These are phyloP conservation scores for Scutellaria galericulata DNA, from an alignment of 257 asterid species.

Conservation along the genomic window DNA sequence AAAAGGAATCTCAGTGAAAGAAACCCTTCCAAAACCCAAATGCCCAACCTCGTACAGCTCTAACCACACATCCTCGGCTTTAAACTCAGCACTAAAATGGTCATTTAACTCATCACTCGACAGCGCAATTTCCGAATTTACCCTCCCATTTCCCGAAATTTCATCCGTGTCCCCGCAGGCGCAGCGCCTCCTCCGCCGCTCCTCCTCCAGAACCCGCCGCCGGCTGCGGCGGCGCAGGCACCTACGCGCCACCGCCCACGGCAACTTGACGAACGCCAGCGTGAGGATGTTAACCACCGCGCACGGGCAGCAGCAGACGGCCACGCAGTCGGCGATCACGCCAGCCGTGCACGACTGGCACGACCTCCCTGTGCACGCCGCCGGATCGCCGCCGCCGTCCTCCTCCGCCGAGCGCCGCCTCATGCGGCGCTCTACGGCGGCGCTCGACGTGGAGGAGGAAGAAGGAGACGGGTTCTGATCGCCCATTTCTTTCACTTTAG, in stretches of 20 bases:
- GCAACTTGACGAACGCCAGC: slow-evolving; percentile 72
- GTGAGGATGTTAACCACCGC: slow-evolving; percentile 73
- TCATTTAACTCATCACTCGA: slow-evolving; percentile 50
- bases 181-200: slow-evolving; percentile 27
- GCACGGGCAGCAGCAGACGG: slow-evolving; percentile 94
- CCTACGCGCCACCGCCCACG: slow-evolving; percentile 78
- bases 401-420: slow-evolving; percentile 42
- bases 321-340: slow-evolving; percentile 91
- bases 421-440: slow-evolving; percentile 40
- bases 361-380: slow-evolving; percentile 66
- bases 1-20: slow-evolving; percentile 68
- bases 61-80: slow-evolving; percentile 69
- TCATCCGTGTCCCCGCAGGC: slow-evolving; percentile 41
- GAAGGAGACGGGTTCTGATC: slow-evolving; percentile 45
- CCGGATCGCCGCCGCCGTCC: slow-evolving; percentile 48
- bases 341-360: slow-evolving; percentile 90
- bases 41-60: slow-evolving; percentile 74
- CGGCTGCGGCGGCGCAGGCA: slow-evolving; percentile 50
- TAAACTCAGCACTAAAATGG: slow-evolving; percentile 58
- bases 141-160: slow-evolving; percentile 43
- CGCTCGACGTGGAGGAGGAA: slow-evolving; percentile 41
- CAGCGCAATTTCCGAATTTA: slow-evolving; percentile 37
- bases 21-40: slow-evolving; percentile 94
- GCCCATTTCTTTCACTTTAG: slow-evolving; percentile 11
- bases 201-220: slow-evolving; percentile 37